phyloP scores from a whole-genome alignment of 345 rosid species.

The Arabidopsis arenosa region DNA sequence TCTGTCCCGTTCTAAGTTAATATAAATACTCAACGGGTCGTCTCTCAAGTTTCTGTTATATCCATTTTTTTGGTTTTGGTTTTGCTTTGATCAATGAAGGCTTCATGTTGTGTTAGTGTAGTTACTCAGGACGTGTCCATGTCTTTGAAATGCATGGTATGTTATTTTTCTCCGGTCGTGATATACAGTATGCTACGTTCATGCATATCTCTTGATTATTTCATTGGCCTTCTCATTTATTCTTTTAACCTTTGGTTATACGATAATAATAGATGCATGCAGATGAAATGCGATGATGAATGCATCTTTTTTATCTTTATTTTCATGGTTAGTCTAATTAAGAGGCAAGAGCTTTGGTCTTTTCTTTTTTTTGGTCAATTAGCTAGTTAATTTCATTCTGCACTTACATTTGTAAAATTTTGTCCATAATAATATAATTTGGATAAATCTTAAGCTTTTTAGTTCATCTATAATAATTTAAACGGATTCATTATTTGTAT shows the following conservation, averaged over 20 bases:
- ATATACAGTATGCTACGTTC: neutral
- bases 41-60: constrained; percentile 5
- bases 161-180: neutral
- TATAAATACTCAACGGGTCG: constrained; percentile 19
- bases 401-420: no score
- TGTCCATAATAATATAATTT: neutral
- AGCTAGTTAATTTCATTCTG: neutral
- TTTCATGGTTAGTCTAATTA: neutral
- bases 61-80: no score
- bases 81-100: constrained; percentile 10
- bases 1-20: constrained; percentile 1
- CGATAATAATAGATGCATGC: neutral
- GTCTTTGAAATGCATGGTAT: constrained; percentile 25
- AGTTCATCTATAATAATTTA: no score
- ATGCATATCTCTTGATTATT: constrained; percentile 6
- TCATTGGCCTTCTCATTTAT: constrained; percentile 2
- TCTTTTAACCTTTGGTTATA: neutral
- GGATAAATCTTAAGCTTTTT: neutral
- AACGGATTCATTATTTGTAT: no score
- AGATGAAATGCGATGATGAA: neutral
- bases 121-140: constrained; percentile 20
- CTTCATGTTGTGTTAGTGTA: constrained; percentile 3
- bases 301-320: neutral
- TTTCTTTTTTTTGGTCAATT: neutral
- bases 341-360: neutral